Base-by-base conservation (phyloP, 768 basidiomycete species). In the Suillus cothurnatus region DNA sequence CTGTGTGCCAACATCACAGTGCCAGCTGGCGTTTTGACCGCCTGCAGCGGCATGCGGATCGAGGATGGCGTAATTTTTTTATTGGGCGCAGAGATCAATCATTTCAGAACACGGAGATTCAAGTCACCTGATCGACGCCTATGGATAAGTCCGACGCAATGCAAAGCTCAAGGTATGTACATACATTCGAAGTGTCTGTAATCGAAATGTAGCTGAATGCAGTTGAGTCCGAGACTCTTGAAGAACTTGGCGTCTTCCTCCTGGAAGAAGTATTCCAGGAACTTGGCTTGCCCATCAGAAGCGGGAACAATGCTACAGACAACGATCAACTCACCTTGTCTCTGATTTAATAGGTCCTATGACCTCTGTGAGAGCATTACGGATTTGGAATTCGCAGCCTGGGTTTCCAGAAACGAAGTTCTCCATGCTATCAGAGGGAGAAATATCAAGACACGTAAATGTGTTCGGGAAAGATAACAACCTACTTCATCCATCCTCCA, bases 401-500 rank as follows among this genome's bases (percentile, higher is more conserved):
- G 93, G 91, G 74, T 88, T 93, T 15, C 89, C 90, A 62, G 86
- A 84, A 64, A 91, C 89, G 71, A 91, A 91, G 76, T 91, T 91
- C 77, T 91, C 89, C 89, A 89, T 88, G 75, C 88, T 90, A 64
- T 32, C 34, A 36, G 60, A 58, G 26, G 34, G 49, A 62, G 52
- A 67, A 23, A 14, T 55, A 12, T 63, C 38, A 31, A 28, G 66
- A 61, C 64, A 34, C 66, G 55, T 36, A 12, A 57, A 17, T 41
- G 57, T 8, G 43, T 28, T 34, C 45, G 6, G 28, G 19, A 50
- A 39, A 61, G 36, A 31, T 72, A 67, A 66, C 66, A 69, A 84
- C 91, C 76, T 71, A 92, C 91, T 88, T 92, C 88, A 93, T 90
- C 91, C 91, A 92, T 72, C 91, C 91, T 67, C 91, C 91, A n/a